Conservation (phyloP, 371 early-diverging fungal species). For the Mortierella sp. region DNA sequence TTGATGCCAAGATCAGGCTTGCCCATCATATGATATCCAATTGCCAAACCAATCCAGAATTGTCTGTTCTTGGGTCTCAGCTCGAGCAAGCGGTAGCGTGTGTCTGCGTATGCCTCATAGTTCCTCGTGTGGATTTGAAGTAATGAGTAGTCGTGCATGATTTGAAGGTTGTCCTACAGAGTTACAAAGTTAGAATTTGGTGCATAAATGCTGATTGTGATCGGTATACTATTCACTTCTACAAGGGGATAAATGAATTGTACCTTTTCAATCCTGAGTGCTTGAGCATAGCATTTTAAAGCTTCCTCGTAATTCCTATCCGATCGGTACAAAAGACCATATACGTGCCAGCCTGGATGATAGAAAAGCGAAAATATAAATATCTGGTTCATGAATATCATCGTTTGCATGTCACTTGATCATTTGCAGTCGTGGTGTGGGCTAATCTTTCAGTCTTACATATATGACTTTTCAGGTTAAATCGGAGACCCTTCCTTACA, state of each 20-base stretch:
- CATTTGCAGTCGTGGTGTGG: not conserved
- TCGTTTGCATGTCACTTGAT: not conserved
- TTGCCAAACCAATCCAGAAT: slow-evolving; percentile 90
- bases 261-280: slow-evolving; percentile 90
- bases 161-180: slow-evolving; percentile 85
- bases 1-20: slow-evolving; percentile 82
- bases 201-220: not conserved
- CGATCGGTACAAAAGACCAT: slow-evolving; percentile 89
- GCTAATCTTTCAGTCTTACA: slow-evolving; percentile 65
- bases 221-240: not conserved
- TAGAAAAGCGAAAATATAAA: not conserved
- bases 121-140: slow-evolving; percentile 93
- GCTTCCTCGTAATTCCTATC: slow-evolving; percentile 97
- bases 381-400: not conserved
- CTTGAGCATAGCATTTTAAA: slow-evolving; percentile 90
- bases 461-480: slow-evolving; percentile 87
- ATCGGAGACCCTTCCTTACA: slow-evolving; percentile 87
- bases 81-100: slow-evolving; percentile 76
- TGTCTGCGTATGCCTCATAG: slow-evolving; percentile 84
- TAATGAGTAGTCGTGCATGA: slow-evolving; percentile 88
- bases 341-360: slow-evolving; percentile 94
- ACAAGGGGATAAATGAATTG: not conserved
- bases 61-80: slow-evolving; percentile 77
- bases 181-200: not conserved
- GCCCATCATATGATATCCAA: slow-evolving; percentile 86